Evolutionary conservation across 306 rosid species (phyloP).

Genomic region (Rosa chinensis): DNA sequence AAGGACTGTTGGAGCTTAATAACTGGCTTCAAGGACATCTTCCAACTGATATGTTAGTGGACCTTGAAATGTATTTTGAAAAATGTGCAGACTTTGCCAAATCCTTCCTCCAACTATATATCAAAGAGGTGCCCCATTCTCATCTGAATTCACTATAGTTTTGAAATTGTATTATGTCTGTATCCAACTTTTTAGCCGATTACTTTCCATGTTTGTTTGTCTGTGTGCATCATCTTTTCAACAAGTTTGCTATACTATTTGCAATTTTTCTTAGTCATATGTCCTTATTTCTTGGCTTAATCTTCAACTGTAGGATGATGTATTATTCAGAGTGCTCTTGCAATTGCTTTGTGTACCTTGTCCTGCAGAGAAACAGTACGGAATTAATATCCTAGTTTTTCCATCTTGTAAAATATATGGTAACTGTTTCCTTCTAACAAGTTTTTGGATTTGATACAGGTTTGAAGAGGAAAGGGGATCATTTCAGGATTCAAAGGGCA

Average conservation of each 20-base stretch:
- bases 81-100: conserved; percentile 63
- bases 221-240: background rate
- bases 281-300: conserved; percentile 10
- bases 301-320: conserved; percentile 73
- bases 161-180: background rate
- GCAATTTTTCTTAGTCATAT: background rate
- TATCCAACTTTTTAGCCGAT: background rate
- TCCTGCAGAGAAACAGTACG: conserved; percentile 54
- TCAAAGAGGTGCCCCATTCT: conserved; percentile 62
- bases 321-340: conserved; percentile 79
- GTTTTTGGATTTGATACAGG: conserved; percentile 39
- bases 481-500: conserved; percentile 43
- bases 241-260: background rate
- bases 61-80: conserved; percentile 44
- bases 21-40: conserved; percentile 76
- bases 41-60: conserved; percentile 43
- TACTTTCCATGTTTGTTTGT: background rate
- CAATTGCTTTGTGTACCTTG: conserved; percentile 56
- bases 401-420: background rate
- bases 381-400: conserved; percentile 19
- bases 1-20: conserved; percentile 59
- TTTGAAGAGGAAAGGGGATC: conserved; percentile 36
- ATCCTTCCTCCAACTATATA: conserved; percentile 72
- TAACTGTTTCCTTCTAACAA: conserved; percentile 19
- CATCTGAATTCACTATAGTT: background rate